Conservation (phyloP, 106 monocot genomes). For the Allium sativum region DNA sequence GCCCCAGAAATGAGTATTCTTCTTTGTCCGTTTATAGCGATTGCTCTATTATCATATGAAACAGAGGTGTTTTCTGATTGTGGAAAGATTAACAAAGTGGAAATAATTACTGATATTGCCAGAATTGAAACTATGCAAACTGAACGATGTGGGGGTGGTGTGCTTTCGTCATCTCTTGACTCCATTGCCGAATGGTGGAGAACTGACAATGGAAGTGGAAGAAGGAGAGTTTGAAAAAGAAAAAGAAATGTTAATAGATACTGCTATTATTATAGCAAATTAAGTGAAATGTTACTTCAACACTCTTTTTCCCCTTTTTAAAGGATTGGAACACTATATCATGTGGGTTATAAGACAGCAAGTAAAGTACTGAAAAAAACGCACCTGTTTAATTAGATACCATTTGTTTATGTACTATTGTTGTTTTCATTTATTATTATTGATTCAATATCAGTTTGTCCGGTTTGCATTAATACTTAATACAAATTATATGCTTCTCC, state of each 20-base stretch:
- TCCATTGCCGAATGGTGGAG: neutral
- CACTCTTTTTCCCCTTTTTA: too few species aligned
- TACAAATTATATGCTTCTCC: too few species aligned
- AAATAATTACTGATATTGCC: neutral
- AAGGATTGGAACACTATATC: too few species aligned
- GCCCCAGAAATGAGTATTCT: slow-evolving; percentile 54
- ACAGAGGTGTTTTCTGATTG: neutral
- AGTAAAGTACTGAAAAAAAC: too few species aligned
- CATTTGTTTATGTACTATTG: too few species aligned
- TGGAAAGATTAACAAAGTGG: neutral
- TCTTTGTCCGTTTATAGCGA: slow-evolving; percentile 39
- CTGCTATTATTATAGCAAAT: too few species aligned
- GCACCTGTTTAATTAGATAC: too few species aligned
- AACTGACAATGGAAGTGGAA: neutral
- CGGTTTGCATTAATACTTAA: too few species aligned
- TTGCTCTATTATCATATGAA: slow-evolving; percentile 11
- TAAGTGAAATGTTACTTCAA: too few species aligned
- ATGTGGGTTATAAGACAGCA: too few species aligned
- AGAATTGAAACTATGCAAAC: neutral
- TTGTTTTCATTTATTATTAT: too few species aligned
- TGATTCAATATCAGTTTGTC: too few species aligned
- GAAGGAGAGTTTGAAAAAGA: neutral
- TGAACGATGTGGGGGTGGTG: slow-evolving; percentile 7
- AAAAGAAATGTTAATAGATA: neutral
- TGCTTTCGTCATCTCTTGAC: neutral